Percentiles rank a stretch among this genome's conserved stretches.
Conservation (phyloP, 129 eudicot genomes). For the Tagetes patula region DNA sequence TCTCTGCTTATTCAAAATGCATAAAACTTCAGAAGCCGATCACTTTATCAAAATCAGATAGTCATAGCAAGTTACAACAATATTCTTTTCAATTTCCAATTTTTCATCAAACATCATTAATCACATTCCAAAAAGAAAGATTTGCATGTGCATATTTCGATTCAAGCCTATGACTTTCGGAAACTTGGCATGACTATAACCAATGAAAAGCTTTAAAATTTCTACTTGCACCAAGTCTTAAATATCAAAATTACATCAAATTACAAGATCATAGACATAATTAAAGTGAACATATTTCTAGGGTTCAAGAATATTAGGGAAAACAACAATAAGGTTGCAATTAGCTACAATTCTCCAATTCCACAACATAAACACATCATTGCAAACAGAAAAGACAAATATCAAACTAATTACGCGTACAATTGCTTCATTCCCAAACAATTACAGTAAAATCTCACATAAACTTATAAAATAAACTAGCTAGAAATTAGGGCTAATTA, state of each 20-base stretch:
- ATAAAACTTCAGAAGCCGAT: background rate
- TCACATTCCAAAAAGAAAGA: conserved; percentile 5
- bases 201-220: background rate
- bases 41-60: background rate
- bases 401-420: background rate
- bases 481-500: background rate
- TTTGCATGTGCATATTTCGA: background rate
- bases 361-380: too few species aligned
- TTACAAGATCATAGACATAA: background rate
- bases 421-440: background rate
- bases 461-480: background rate
- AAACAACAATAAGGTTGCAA: background rate
- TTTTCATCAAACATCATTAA: background rate
- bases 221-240: background rate
- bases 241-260: background rate
- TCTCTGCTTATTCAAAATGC: background rate
- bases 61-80: background rate
- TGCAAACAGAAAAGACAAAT: background rate
- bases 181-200: background rate
- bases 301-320: background rate
- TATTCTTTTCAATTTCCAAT: conserved; percentile 1
- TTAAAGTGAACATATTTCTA: background rate
- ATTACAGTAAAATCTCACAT: background rate
- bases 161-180: background rate
- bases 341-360: background rate